phyloP scores from a whole-genome alignment of 75 land plant species.

The Adiantum capillusveneris region DNA sequence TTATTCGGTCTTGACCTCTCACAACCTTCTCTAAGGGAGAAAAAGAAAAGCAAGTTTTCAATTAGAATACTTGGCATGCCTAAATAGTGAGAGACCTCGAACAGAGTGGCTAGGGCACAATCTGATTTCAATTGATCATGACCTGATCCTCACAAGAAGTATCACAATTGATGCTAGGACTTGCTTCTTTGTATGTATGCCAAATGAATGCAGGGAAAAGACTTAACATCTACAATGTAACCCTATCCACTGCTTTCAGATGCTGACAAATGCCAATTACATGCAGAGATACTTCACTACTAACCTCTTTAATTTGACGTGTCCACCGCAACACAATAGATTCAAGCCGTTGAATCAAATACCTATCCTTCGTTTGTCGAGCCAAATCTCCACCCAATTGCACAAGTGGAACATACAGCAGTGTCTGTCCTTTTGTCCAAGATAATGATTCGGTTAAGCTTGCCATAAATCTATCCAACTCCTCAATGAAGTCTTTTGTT shows the following conservation, averaged over 20 bases:
- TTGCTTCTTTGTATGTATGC: too few relatives aligned
- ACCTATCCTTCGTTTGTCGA: constrained; percentile 12
- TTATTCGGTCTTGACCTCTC: constrained; percentile 13
- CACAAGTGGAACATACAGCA: constrained; percentile 25
- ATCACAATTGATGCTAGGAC: too few relatives aligned
- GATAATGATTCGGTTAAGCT: constrained; percentile 25
- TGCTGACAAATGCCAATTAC: too few relatives aligned
- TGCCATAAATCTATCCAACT: constrained; percentile 25
- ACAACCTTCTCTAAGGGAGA: constrained; percentile 17
- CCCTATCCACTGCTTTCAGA: too few relatives aligned
- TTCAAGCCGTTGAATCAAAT: constrained; percentile 20
- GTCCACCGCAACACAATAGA: constrained; percentile 27
- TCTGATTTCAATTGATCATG: too few relatives aligned
- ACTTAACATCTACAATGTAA: too few relatives aligned
- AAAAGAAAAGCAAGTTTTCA: too few relatives aligned
- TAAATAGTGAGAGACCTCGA: too few relatives aligned
- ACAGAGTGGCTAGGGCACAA: too few relatives aligned
- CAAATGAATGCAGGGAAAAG: too few relatives aligned
- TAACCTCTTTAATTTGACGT: constrained; percentile 26
- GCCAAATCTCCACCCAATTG: background rate
- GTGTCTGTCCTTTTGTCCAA: constrained; percentile 22
- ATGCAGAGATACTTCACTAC: too few relatives aligned
- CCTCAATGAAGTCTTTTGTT: constrained; percentile 22
- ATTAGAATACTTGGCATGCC: too few relatives aligned
- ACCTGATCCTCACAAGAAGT: background rate